These are phyloP conservation scores for Umbelopsis ramanniana DNA, from an alignment of 192 early-diverging fungal genomes.

Conservation along the genomic window DNA sequence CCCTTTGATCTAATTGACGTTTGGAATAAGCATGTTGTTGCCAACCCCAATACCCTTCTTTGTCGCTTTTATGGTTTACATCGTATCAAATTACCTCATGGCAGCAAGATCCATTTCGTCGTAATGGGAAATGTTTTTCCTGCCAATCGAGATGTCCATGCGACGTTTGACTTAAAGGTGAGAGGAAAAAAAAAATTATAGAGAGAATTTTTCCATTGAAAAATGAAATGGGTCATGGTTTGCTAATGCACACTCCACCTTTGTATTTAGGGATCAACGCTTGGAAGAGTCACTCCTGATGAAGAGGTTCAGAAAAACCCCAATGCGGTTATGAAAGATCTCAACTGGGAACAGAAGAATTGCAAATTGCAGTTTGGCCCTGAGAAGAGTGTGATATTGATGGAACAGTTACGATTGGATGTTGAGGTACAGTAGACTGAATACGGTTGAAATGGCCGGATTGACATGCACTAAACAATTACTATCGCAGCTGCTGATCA, in stretches of 20 bases:
- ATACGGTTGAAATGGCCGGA: background rate
- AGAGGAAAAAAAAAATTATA: background rate
- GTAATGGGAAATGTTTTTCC: constrained; percentile 99
- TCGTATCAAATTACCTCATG: constrained; percentile 92
- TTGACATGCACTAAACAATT: background rate
- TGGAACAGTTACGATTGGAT: constrained; percentile 87
- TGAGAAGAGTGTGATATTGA: constrained; percentile 75
- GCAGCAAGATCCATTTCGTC: constrained; percentile 96
- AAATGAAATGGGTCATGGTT: no score
- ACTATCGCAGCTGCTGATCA: constrained; percentile 58
- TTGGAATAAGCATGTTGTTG: constrained; percentile 69
- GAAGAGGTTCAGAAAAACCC: constrained; percentile 80
- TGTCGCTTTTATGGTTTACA: constrained; percentile 96
- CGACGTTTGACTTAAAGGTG: constrained; percentile 93
- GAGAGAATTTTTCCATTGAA: no score
- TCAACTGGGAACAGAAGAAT: constrained; percentile 88
- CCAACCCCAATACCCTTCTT: constrained; percentile 91
- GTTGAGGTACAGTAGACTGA: constrained; percentile 59
- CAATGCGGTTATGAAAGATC: constrained; percentile 93
- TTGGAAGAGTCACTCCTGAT: constrained; percentile 81
- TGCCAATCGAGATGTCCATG: constrained; percentile 95
- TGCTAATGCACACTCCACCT: background rate
- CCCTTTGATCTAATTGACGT: constrained; percentile 6
- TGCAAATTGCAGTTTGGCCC: constrained; percentile 83
- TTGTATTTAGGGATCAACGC: constrained; percentile 80